Base-by-base conservation (phyloP, 208 protist species). In the Leishmania turanica region DNA sequence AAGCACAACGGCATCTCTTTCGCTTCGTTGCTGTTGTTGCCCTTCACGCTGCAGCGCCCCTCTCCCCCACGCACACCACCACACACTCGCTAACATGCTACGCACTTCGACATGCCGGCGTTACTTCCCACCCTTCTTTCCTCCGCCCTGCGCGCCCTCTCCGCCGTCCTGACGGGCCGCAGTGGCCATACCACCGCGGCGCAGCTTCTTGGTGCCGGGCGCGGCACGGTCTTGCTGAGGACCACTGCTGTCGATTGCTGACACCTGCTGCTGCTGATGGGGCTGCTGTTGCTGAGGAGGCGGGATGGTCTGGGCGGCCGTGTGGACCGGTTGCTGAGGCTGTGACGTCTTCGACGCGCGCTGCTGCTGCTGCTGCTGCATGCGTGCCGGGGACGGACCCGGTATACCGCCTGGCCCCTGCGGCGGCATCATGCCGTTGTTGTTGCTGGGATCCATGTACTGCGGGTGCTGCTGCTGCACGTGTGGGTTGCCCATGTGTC, bases 261-360 rank as follows among this genome's bases (percentile, higher is more conserved):
- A 73, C 78, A 92, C 79, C 79, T 68, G 74, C 78, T 79, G 69
- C 68, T 53, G 76, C 66, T 71, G 76, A 19, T 88, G 74, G 45
- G 85, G 89, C 54, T 86, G 83, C 45, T 78, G 83, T 54, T 78
- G 84, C 56, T 80, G 84, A 51, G 76, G 79, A 45, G 69, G 75
- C 11, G 74, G 69, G 45, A 86, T 80, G 8, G 77, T 51, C 73
- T 86, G 77, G 21, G 85, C 64, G 5, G 79, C 24, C 34, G 84
- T 82, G 56, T 81, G 81, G 64, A 87, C 86, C 31, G 87, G 87
- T 66, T 90, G 87, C 66, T 90, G 87, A 64, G 84, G 87, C 68
- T 89, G 84, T 27, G 87, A 89, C 31, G 79, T 77, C 77, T 84
- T 82, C n/a, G 80, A 75, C 8, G 85, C 58, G 13, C 81, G 81